phyloP scores from a whole-genome alignment of 140 eudicot genomes.

The Cichorium intybus region DNA sequence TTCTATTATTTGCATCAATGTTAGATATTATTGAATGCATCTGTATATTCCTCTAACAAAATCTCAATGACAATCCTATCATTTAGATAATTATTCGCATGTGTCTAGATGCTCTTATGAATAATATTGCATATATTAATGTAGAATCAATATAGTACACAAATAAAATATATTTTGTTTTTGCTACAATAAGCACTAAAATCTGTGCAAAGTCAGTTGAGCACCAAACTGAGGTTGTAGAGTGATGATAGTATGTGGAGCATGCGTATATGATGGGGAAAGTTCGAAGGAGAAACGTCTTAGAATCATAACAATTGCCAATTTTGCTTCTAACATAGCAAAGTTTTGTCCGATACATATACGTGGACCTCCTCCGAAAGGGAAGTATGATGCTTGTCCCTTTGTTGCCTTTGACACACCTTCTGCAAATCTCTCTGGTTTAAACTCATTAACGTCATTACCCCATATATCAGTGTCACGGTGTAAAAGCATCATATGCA shows the following conservation, averaged over 20 bases:
- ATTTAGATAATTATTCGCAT: too few species aligned
- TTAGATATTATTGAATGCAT: too few species aligned
- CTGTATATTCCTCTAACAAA: too few species aligned
- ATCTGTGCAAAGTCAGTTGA: neutral
- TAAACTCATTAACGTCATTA: conserved; percentile 13
- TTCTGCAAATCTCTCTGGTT: conserved; percentile 16
- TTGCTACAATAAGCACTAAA: neutral
- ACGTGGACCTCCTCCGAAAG: conserved; percentile 20
- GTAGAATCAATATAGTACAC: neutral
- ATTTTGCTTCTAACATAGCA: conserved; percentile 13
- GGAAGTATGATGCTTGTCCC: conserved; percentile 8
- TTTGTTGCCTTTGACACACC: conserved; percentile 16
- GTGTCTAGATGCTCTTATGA: too few species aligned
- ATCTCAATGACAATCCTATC: too few species aligned
- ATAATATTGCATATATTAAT: neutral
- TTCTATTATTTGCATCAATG: too few species aligned
- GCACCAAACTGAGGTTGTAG: conserved; percentile 16
- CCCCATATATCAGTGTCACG: conserved; percentile 4
- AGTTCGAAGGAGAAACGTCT: conserved; percentile 9
- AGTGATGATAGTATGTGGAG: conserved; percentile 22
- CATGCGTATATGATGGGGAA: conserved; percentile 7
- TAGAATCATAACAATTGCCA: conserved; percentile 10
- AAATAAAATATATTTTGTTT: neutral
- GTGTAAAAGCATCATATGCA: conserved; percentile 14
- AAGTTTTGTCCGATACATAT: conserved; percentile 14